Percentiles rank a stretch among this genome's conserved stretches.
These are phyloP conservation scores for Cryptococcus sp. DNA, from an alignment of 1,284 basidiomycete genomes.

Conservation along the genomic window DNA sequence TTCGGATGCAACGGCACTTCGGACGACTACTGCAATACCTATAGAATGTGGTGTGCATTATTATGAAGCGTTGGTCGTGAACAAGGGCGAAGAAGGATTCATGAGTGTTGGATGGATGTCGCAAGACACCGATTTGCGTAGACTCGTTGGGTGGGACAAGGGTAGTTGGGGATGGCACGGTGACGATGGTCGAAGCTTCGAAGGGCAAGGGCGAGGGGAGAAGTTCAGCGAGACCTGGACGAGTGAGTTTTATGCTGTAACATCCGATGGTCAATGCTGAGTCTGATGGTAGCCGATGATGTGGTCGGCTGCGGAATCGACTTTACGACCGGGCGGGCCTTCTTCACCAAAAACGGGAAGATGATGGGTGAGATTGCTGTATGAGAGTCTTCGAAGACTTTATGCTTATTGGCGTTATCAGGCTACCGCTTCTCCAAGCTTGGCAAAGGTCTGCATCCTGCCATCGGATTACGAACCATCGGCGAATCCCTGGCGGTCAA, in stretches of 20 bases:
- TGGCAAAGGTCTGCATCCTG: constrained; percentile 67
- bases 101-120: constrained; percentile 74
- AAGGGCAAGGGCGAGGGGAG: constrained; percentile 68
- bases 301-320: constrained; percentile 86
- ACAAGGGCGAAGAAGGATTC: constrained; percentile 78
- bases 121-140: constrained; percentile 62
- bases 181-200: constrained; percentile 82
- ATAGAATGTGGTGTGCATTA: constrained; percentile 84
- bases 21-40: constrained; percentile 73
- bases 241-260: constrained; percentile 25
- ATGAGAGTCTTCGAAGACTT: too few species aligned
- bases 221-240: constrained; percentile 66
- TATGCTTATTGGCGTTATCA: constrained; percentile 3
- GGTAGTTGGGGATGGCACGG: constrained; percentile 93
- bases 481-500: constrained; percentile 61
- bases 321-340: constrained; percentile 72
- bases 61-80: constrained; percentile 78
- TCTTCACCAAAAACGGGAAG: constrained; percentile 86
- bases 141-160: constrained; percentile 85
- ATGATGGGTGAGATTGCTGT: constrained; percentile 63
- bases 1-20: constrained; percentile 75
- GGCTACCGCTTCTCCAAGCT: constrained; percentile 72
- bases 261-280: not conserved
- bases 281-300: constrained; percentile 67
- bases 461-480: constrained; percentile 79